These are phyloP conservation scores for Immersiporthe knoxdaviesiana DNA, from an alignment of 2,329 filamentous ascomycete genomes.

Conservation along the genomic window DNA sequence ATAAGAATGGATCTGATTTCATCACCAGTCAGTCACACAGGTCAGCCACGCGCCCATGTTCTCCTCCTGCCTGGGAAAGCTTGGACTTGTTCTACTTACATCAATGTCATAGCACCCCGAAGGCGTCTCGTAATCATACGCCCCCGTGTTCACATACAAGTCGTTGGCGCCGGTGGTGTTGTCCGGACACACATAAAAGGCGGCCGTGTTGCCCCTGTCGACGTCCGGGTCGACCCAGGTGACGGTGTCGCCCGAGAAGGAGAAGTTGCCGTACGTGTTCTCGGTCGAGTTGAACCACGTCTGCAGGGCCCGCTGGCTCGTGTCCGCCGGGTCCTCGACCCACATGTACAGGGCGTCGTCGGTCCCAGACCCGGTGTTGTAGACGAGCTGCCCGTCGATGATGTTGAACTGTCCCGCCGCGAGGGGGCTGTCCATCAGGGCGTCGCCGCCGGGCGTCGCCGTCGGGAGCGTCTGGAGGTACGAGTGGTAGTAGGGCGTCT, in stretches of 20 bases:
- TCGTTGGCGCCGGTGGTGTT: constrained; percentile 38
- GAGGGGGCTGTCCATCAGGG: constrained; percentile 50
- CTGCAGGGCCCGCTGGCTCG: constrained; percentile 48
- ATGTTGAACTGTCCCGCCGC: constrained; percentile 60
- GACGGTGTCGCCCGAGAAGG: constrained; percentile 56
- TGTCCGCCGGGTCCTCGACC: constrained; percentile 47
- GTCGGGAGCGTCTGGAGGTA: constrained; percentile 49
- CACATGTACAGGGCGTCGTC: constrained; percentile 44
- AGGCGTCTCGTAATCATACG: constrained; percentile 58
- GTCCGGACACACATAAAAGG: constrained; percentile 55
- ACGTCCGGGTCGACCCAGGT: constrained; percentile 53
- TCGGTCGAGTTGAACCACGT: constrained; percentile 51
- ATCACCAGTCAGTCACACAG: neutral
- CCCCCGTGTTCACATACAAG: constrained; percentile 59
- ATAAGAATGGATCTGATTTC: constrained; percentile 28
- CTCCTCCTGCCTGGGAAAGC: constrained; percentile 19
- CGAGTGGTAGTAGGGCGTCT: constrained; percentile 55
- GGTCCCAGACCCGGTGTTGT: constrained; percentile 43
- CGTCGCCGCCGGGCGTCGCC: constrained; percentile 46
- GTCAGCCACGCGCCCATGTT: constrained; percentile 13
- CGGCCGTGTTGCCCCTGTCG: constrained; percentile 52
- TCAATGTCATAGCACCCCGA: constrained; percentile 45
- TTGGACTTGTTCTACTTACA: constrained; percentile 16
- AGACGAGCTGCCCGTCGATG: constrained; percentile 53
- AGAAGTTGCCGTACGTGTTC: constrained; percentile 57